Conservation (phyloP, 2,329 filamentous ascomycete genomes). For the Chlorencoelia australis region DNA sequence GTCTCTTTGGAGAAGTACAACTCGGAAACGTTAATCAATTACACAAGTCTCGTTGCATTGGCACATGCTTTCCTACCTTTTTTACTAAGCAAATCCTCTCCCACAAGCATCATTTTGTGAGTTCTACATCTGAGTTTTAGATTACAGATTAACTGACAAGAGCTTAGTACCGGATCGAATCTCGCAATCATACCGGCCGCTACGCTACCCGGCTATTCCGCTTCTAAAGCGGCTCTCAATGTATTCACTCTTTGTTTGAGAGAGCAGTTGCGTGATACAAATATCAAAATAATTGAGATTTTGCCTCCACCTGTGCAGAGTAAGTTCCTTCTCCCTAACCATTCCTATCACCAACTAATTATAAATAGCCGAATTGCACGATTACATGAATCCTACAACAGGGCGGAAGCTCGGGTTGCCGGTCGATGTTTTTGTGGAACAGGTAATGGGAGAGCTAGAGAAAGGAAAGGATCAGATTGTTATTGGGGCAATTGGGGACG, state of each 20-base stretch:
- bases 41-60: slow-evolving; percentile 23
- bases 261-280: slow-evolving; percentile 30
- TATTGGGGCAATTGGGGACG: too few species aligned
- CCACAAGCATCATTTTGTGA: slow-evolving; percentile 15
- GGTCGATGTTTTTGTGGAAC: too few species aligned
- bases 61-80: slow-evolving; percentile 22
- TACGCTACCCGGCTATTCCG: slow-evolving; percentile 31
- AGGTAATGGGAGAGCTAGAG: too few species aligned
- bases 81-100: slow-evolving; percentile 9
- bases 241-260: slow-evolving; percentile 33
- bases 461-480: too few species aligned
- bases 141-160: slow-evolving; percentile 1
- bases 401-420: slow-evolving; percentile 40
- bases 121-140: too few species aligned
- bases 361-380: slow-evolving; percentile 31
- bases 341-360: neutral
- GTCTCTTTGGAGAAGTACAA: slow-evolving; percentile 3
- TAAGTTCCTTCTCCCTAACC: neutral
- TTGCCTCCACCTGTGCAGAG: slow-evolving; percentile 27
- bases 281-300: slow-evolving; percentile 34
- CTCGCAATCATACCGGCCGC: slow-evolving; percentile 13
- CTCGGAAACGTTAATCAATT: slow-evolving; percentile 12
- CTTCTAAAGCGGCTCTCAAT: slow-evolving; percentile 36
- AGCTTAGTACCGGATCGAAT: slow-evolving; percentile 14
- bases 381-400: slow-evolving; percentile 33